These are phyloP conservation scores for Dactylellina haptotyla DNA, from an alignment of 2,329 filamentous ascomycete genomes.

Conservation along the genomic window DNA sequence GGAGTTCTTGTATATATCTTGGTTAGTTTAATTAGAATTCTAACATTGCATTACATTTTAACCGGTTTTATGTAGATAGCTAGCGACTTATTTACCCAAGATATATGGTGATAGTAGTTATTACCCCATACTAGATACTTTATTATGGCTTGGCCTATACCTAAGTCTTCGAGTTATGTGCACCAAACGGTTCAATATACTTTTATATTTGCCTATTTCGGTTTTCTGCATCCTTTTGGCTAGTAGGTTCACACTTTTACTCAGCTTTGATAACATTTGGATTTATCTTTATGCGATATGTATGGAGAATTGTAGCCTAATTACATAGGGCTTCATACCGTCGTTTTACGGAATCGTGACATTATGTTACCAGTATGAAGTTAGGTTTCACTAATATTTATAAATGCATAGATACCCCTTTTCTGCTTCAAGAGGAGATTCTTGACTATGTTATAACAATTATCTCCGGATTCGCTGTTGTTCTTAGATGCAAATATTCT, in stretches of 20 bases:
- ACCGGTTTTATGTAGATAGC: neutral
- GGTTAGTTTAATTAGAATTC: neutral
- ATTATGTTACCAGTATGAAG: neutral
- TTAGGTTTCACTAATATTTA: neutral
- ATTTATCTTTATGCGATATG: no score
- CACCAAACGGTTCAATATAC: neutral
- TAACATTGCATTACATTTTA: neutral
- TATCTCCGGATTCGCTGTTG: neutral
- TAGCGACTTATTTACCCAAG: neutral
- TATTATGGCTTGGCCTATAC: neutral
- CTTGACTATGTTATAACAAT: neutral
- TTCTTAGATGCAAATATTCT: neutral
- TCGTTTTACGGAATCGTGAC: no score
- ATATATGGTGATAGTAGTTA: neutral
- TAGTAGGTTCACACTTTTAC: neutral
- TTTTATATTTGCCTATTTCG: neutral
- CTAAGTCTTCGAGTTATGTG: neutral
- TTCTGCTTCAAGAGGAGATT: neutral
- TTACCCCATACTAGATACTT: neutral
- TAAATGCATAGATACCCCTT: neutral
- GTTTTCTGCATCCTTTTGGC: neutral
- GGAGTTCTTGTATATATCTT: no score
- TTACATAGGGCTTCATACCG: no score
- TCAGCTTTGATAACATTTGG: no score
- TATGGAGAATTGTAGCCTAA: no score